phyloP scores from a whole-genome alignment of 768 basidiomycete genomes.

The Hortiboletus flavorubellus region DNA sequence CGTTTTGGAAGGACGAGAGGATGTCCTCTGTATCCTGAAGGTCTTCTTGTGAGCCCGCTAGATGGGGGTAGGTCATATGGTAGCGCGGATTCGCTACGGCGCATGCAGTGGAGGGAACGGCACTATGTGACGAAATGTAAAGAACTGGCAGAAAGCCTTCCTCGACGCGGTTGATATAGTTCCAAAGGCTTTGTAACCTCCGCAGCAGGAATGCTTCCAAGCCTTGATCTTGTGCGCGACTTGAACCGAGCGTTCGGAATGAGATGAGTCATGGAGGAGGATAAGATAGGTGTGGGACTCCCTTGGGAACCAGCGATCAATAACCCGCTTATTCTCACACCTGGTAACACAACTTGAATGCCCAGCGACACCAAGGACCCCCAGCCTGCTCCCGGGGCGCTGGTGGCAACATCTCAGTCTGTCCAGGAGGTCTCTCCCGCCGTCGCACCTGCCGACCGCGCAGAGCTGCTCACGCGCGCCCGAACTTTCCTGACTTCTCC shows the following conservation, averaged over 20 bases:
- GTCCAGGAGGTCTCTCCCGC: not conserved
- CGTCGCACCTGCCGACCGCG: conserved; percentile 24
- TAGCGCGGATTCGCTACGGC: conserved; percentile 54
- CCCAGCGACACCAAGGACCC: conserved; percentile 6
- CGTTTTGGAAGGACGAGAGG: conserved; percentile 62
- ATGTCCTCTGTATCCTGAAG: conserved; percentile 62
- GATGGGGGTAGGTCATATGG: conserved; percentile 68
- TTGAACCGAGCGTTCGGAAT: not conserved
- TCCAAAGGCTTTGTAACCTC: not conserved
- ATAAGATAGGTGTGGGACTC: not conserved
- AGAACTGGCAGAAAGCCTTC: conserved; percentile 35
- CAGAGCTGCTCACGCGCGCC: conserved; percentile 51
- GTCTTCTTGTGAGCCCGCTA: conserved; percentile 65
- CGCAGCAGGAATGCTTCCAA: not conserved
- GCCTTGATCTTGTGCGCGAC: too few species aligned
- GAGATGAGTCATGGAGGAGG: conserved; percentile 10
- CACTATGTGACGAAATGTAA: conserved; percentile 31
- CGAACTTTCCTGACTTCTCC: conserved; percentile 65
- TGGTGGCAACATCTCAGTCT: not conserved
- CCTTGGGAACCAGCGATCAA: too few species aligned
- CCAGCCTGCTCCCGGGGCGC: not conserved
- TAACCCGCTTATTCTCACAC: too few species aligned
- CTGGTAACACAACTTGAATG: conserved; percentile 3
- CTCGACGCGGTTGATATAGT: conserved; percentile 24
- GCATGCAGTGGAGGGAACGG: conserved; percentile 53